A percentile compares a stretch with the other conserved stretches of the same genome.
Conservation (phyloP, 106 monocot genomes). For the Dioscorea dumetorum region DNA sequence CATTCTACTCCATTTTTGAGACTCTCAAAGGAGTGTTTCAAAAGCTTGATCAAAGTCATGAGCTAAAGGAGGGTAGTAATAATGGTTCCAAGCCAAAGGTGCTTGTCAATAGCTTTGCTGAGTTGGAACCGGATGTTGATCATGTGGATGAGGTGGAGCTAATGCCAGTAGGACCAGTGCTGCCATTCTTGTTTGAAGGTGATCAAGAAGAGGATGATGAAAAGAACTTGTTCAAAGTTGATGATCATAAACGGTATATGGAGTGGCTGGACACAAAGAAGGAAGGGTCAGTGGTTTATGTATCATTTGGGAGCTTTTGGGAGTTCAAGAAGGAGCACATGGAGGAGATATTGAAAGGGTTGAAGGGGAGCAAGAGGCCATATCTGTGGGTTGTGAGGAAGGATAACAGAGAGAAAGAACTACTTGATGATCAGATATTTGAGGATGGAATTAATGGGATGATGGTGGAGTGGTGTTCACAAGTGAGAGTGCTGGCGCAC, state of each 20-base stretch:
- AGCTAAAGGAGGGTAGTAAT: neutral
- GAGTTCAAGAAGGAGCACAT: conserved; percentile 8
- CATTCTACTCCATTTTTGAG: no score
- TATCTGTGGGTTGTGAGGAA: conserved; percentile 21
- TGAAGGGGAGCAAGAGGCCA: conserved; percentile 16
- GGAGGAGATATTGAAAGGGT: conserved; percentile 11
- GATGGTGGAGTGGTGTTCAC: conserved; percentile 24
- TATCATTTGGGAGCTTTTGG: conserved; percentile 23
- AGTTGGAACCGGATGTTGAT: conserved; percentile 16
- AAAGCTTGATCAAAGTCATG: neutral
- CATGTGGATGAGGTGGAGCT: conserved; percentile 9
- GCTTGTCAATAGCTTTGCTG: conserved; percentile 31
- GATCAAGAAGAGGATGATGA: neutral
- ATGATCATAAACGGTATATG: conserved; percentile 18
- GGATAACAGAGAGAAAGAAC: neutral
- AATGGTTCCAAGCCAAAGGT: conserved; percentile 5
- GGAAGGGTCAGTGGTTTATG: conserved; percentile 14
- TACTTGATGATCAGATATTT: neutral
- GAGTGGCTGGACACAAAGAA: conserved; percentile 21
- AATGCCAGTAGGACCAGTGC: conserved; percentile 13
- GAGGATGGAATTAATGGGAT: conserved; percentile 5
- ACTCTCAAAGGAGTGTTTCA: neutral
- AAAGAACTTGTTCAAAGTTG: neutral
- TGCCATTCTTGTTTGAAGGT: neutral
- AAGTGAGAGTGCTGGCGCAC: conserved; percentile 33